Evolutionary conservation across 257 asterid genomes (phyloP), one percentile per base, ranked within the genome.

Genomic region (Thymus quinquecostatus): DNA sequence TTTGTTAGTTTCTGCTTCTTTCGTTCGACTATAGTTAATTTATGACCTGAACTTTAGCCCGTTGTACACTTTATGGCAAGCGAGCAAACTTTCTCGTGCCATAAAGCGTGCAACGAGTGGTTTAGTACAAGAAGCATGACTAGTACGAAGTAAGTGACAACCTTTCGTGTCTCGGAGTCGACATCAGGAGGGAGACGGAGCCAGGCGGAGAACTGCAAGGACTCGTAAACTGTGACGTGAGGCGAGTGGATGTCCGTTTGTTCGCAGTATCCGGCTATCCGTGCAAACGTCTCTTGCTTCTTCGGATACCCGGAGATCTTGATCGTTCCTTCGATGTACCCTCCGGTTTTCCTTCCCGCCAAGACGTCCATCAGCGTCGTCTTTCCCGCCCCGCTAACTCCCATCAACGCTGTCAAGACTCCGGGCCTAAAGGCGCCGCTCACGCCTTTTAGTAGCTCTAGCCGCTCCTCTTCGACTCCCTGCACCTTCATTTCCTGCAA

Each of bases 241-340:
- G 96, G 96, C 40, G 95, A 86, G 76, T 90, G 96, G 65, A 88
- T 83, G 77, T 90, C 96, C 7, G 87, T 90, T 80, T 90, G 96
- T 81, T 90, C 96, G 61, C 95, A 90, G 77, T 90, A 90, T 71
- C 96, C 96, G 11, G 95, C 79, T 73, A 90, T 90, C 2, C 96
- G 87, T 2, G 96, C 91, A 73, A 86, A 90, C 1, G 96, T 86
- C 77, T 81, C 91, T 79, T 90, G 96, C 66, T 82, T 77, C 80
- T 90, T 90, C 5, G 87, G 88, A 64, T 86, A 85, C 29, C 96
- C 96, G 9, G 96, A 90, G 48, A 90, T 86, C 12, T 76, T 82
- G 80, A 90, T 85, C 8, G 82, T 50, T 66, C 97, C 97, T 5
- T 88, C 80, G 33, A 83, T 85, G 66, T 90, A 86, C 58, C 97